Base-by-base conservation (phyloP, 1,284 basidiomycete species). In the Leccinum fuscescens region DNA sequence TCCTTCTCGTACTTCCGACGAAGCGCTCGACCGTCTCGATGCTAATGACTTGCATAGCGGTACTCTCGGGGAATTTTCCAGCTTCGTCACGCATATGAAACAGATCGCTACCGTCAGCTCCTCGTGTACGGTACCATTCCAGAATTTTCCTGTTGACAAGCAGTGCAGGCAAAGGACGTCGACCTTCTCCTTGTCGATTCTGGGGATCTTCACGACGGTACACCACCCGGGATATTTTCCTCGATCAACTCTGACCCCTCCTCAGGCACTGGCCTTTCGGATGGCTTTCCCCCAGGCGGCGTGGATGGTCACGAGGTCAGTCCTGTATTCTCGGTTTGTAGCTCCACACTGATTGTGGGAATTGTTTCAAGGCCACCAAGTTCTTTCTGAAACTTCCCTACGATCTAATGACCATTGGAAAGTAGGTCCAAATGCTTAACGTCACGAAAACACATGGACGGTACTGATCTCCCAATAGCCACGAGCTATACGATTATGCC, bases 401-500 rank as follows among this genome's bases (percentile, higher is more conserved):
- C 69, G 94, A 96, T 70, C 69, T 94, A 6, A 83, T 95, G 67
- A 78, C 91, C 0, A 92, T 95, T 61, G 94, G 94, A 69, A 96
- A 96, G 84, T 87, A 66, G 8, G 71, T 64, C 14, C 7, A 24
- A 33, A 9, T 22, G 1, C 5, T 11, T 39, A 15, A 0, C 2
- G 1, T 48, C 9, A 6, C n/a, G 5, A 9, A 31, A 6, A 27
- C 6, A 15, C 35, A 44, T 8, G 14, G n/a, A 55, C 22, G 39
- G 65, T 61, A 35, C 65, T 62, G 57, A 62, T 57, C 54, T 59
- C 58, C 37, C 22, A 22, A 56, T 39, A 88, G 88, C 68, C 93
- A 96, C 68, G 94, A 96, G 75, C 76, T 96, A 35, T 96, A 95
- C 76, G 80, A 85, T 63, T 94, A 93, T 70, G 81, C 78, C 4